Base-by-base conservation (phyloP, 768 basidiomycete species). In the Serendipita sp. region DNA sequence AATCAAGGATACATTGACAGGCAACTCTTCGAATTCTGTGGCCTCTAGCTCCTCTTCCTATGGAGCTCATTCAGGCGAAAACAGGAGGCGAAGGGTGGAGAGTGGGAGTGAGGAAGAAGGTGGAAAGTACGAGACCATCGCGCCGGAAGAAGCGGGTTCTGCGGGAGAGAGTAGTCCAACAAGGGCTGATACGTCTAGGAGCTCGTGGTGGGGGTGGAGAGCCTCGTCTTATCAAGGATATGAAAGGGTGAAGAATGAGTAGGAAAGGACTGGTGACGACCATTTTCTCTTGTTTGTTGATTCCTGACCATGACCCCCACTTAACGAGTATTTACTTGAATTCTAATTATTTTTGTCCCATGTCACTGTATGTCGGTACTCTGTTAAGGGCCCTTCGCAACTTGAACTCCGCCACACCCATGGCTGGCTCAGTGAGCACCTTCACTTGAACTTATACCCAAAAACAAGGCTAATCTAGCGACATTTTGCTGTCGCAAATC, bases 61-160 rank as follows among this genome's bases (percentile, higher is more conserved):
- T 62, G 54, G 37, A 4, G 34, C 37, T 37, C 54, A 58, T n/a
- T 28, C 51, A 16, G 51, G 51, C 8, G 51, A 56, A 18, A 47
- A 11, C 15, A 35, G 53, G 15, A 45, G 51, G 64, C 70, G n/a
- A 60, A 66, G 65, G 64, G 82, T 84, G n/a, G 81, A 82, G 46
- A 85, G 83, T 65, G 86, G 89, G 67, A 79, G 78, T 13, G 87
- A 89, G 67, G 84, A 82, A 3, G 81, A 86, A 64, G 75, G 75
- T 8, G 70, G 68, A 5, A 60, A 76, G 68, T 37, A 70, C 63
- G 66, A n/a, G 65, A 47, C 7, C 63, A 44, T 67, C 64, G 65
- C 66, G 70, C 28, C 54, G 70, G 41, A 47, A 63, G 58, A 68
- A n/a, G n/a, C n/a, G 48, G 67, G 67, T 5, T 53, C 66, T 18